phyloP scores from a whole-genome alignment of 2,329 filamentous ascomycete genomes.

The Capronia americana region DNA sequence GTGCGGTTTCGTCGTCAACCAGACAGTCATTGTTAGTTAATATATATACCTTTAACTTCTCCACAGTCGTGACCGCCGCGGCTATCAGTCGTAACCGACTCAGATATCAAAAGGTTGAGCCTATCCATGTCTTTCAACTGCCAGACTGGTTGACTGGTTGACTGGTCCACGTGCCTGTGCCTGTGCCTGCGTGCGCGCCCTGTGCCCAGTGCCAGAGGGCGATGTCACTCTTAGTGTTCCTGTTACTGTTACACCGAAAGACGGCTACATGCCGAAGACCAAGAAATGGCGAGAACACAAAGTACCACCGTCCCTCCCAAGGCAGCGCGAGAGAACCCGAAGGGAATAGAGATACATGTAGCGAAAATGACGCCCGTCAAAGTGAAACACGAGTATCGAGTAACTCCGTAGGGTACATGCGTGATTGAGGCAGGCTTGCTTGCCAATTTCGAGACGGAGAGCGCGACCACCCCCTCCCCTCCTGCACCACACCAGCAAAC shows the following conservation, averaged over 20 bases:
- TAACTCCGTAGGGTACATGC: neutral
- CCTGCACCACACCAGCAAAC: neutral
- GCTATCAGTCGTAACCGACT: neutral
- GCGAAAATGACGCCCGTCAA: neutral
- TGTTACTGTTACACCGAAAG: neutral
- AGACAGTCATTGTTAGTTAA: neutral
- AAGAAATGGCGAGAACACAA: neutral
- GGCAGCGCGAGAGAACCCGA: too few relatives aligned
- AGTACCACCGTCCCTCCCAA: neutral
- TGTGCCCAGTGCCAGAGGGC: too few relatives aligned
- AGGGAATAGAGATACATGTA: neutral
- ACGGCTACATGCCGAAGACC: neutral
- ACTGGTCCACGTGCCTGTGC: neutral
- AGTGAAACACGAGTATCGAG: neutral
- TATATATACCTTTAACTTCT: neutral
- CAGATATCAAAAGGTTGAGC: neutral
- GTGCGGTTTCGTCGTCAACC: neutral
- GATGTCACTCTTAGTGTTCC: too few relatives aligned
- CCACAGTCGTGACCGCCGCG: neutral
- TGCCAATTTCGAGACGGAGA: neutral
- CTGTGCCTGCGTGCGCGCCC: neutral
- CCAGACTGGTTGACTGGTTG: neutral
- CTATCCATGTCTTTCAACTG: neutral
- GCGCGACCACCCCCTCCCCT: neutral
- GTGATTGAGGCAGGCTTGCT: neutral